Evolutionary conservation across 306 rosid species (phyloP).

Genomic region (Lathyrus oleraceus): DNA sequence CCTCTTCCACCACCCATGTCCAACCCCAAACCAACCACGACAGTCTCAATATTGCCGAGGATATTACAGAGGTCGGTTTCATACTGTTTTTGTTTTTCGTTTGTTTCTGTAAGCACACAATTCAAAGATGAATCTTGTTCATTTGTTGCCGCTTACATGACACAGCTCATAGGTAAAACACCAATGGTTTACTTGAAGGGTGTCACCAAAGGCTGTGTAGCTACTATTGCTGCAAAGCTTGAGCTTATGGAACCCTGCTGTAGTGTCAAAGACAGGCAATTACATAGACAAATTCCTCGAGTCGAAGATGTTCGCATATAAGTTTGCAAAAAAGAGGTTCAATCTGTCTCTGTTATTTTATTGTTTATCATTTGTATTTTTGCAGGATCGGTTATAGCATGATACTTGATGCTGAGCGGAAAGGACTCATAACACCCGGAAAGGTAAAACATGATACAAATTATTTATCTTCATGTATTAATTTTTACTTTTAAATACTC

Average conservation of each 20-base stretch:
- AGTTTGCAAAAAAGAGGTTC: slow-evolving; percentile 21
- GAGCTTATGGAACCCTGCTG: slow-evolving; percentile 99
- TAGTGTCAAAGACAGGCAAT: slow-evolving; percentile 78
- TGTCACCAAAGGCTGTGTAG: slow-evolving; percentile 72
- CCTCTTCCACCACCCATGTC: slow-evolving; percentile 30
- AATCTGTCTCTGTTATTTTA: slow-evolving; percentile 1
- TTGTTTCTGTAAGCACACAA: background rate
- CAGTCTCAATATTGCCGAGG: slow-evolving; percentile 85
- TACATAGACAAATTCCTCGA: slow-evolving; percentile 30
- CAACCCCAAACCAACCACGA: slow-evolving; percentile 55
- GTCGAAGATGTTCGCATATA: slow-evolving; percentile 62
- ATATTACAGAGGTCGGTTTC: slow-evolving; percentile 64
- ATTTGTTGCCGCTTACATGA: slow-evolving; percentile 38
- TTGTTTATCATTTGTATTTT: background rate
- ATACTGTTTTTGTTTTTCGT: background rate
- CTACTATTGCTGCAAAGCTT: slow-evolving; percentile 95
- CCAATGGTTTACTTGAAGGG: slow-evolving; percentile 95
- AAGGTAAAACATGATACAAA: slow-evolving; percentile 82
- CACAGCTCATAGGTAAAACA: slow-evolving; percentile 90
- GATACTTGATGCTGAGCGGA: slow-evolving; percentile 87
- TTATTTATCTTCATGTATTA: no score
- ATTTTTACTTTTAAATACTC: no score
- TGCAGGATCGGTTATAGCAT: slow-evolving; percentile 91
- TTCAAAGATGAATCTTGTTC: background rate
- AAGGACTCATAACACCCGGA: slow-evolving; percentile 82